Conservation (phyloP, 2,329 filamentous ascomycete genomes). For the Nannizzia gypsea region DNA sequence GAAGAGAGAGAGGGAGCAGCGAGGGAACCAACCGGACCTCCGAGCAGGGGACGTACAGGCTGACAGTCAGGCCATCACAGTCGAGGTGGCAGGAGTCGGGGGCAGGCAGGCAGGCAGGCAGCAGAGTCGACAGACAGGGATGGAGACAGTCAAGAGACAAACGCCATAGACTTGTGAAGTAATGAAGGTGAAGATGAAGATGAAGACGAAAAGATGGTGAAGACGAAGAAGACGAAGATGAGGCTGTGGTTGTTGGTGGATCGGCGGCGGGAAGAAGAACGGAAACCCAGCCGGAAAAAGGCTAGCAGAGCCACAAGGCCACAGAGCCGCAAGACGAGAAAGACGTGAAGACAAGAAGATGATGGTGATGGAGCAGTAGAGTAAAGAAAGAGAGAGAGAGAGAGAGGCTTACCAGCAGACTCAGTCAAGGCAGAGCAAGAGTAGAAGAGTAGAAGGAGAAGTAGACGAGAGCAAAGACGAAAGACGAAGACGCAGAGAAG, state of each 20-base stretch:
- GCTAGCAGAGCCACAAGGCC: conserved; percentile 2
- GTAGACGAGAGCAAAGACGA: too few species aligned
- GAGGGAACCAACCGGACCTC: not conserved
- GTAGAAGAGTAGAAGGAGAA: too few species aligned
- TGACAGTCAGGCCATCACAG: not conserved
- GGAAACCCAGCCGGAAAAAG: conserved; percentile 5
- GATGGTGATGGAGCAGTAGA: not conserved
- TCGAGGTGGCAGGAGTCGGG: not conserved
- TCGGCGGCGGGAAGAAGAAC: conserved; percentile 7
- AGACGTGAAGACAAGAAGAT: too few species aligned
- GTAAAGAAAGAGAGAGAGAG: not conserved
- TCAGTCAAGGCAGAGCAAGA: too few species aligned
- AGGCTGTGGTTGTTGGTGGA: conserved; percentile 7
- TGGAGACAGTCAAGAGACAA: too few species aligned
- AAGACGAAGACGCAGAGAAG: too few species aligned
- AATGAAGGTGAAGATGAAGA: not conserved
- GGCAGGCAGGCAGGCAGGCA: not conserved
- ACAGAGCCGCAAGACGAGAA: not conserved
- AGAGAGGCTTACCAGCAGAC: too few species aligned
- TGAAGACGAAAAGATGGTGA: not conserved
- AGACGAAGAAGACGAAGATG: conserved; percentile 2
- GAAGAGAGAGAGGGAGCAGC: not conserved
- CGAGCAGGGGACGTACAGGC: not conserved
- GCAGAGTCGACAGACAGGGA: not conserved
- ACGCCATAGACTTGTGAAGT: not conserved